phyloP scores from a whole-genome alignment of 2,329 filamentous ascomycete genomes.

The Epichloe sp. region DNA sequence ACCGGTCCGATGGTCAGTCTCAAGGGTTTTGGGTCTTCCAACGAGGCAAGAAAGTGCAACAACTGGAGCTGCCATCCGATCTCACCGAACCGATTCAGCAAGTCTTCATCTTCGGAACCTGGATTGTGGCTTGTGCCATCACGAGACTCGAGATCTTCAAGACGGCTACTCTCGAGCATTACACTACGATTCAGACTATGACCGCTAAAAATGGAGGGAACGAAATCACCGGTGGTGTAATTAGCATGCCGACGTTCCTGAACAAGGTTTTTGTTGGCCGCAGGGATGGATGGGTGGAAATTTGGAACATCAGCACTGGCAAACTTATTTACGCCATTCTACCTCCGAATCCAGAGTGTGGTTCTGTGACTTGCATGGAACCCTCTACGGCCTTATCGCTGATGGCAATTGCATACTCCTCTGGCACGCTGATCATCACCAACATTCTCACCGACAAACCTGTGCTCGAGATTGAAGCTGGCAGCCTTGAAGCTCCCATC shows the following conservation, averaged over 20 bases:
- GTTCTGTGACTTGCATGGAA: conserved; percentile 75
- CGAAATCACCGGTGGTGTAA: conserved; percentile 64
- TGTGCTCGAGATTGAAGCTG: conserved; percentile 55
- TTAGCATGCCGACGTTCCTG: conserved; percentile 84
- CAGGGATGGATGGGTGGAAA: conserved; percentile 79
- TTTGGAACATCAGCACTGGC: conserved; percentile 91
- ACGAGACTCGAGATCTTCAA: conserved; percentile 86
- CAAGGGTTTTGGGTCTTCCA: conserved; percentile 85
- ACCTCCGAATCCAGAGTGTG: conserved; percentile 57
- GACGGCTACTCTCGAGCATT: conserved; percentile 68
- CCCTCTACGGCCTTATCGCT: conserved; percentile 74
- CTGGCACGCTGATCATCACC: conserved; percentile 65
- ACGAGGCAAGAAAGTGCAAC: conserved; percentile 70
- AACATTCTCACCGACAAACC: conserved; percentile 69
- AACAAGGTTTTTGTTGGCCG: conserved; percentile 92
- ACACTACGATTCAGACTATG: conserved; percentile 64
- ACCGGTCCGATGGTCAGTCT: conserved; percentile 32
- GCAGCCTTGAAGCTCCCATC: conserved; percentile 51
- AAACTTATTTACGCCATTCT: conserved; percentile 86
- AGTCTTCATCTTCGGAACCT: conserved; percentile 75
- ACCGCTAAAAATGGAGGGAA: conserved; percentile 44
- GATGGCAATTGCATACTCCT: conserved; percentile 76
- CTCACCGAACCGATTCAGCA: conserved; percentile 60
- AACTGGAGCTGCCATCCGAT: conserved; percentile 55
- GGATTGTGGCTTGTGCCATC: conserved; percentile 69